Conservation (phyloP, 441 rosid species). For the Monsonia emarginata region DNA sequence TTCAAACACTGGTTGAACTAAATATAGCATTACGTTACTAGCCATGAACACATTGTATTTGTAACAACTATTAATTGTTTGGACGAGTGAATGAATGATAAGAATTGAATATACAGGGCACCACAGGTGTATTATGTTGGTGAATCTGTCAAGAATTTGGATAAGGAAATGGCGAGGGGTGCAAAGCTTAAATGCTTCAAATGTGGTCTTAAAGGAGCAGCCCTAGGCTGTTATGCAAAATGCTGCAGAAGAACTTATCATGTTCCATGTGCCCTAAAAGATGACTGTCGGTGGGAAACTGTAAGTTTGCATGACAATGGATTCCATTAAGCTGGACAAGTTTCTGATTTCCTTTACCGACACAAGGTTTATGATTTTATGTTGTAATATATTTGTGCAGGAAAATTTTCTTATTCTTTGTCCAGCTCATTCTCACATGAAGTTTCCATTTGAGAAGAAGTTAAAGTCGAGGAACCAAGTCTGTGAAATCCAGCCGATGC, state of each 20-base stretch:
- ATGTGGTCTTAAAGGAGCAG: slow-evolving; percentile 77
- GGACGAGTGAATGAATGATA: background rate
- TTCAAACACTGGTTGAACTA: background rate
- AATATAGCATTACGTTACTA: too few relatives aligned
- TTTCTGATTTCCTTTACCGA: background rate
- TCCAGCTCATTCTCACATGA: slow-evolving; percentile 54
- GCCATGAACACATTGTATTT: too few relatives aligned
- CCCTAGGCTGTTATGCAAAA: slow-evolving; percentile 64
- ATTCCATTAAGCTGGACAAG: background rate
- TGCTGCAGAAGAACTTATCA: slow-evolving; percentile 80
- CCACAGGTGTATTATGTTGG: slow-evolving; percentile 61
- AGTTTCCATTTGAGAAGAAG: slow-evolving; percentile 61
- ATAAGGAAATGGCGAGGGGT: slow-evolving; percentile 64
- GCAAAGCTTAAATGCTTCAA: slow-evolving; percentile 59
- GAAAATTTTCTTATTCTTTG: slow-evolving; percentile 60
- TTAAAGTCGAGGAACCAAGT: slow-evolving; percentile 20
- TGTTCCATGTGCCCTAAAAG: slow-evolving; percentile 62
- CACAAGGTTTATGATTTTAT: slow-evolving; percentile 3
- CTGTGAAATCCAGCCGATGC: slow-evolving; percentile 13
- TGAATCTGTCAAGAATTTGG: slow-evolving; percentile 54
- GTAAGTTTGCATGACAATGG: slow-evolving; percentile 28
- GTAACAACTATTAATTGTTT: background rate
- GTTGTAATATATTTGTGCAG: slow-evolving; percentile 28
- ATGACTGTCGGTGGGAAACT: slow-evolving; percentile 68
- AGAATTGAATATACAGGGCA: slow-evolving; percentile 39